Evolutionary conservation across 2,329 filamentous ascomycete genomes (phyloP).

Genomic region (Penicillium sp.): DNA sequence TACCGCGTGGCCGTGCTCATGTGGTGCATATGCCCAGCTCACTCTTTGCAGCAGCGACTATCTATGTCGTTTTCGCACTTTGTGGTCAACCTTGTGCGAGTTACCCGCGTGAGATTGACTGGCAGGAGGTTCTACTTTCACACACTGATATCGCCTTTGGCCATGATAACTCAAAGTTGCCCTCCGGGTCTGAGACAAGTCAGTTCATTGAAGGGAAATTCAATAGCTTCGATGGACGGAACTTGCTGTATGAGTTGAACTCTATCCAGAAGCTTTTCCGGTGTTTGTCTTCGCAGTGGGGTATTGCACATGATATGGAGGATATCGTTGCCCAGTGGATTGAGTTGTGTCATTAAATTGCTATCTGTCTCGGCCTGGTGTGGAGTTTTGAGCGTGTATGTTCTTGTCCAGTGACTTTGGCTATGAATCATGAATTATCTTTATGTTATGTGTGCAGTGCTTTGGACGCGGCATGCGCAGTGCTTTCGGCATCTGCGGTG

Average conservation of each 20-base stretch:
- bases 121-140: constrained; percentile 42
- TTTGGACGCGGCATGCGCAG: no score
- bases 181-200: constrained; percentile 38
- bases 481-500: no score
- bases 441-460: neutral
- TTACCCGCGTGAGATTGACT: constrained; percentile 43
- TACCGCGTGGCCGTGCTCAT: constrained; percentile 48
- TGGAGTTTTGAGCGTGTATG: neutral
- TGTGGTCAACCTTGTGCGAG: constrained; percentile 40
- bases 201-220: constrained; percentile 35
- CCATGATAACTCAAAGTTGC: constrained; percentile 24
- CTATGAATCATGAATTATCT: neutral
- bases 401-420: neutral
- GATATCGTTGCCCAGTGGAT: constrained; percentile 49
- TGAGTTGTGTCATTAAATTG: constrained; percentile 39
- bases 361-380: neutral
- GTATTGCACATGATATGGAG: constrained; percentile 49
- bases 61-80: constrained; percentile 45
- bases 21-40: constrained; percentile 49
- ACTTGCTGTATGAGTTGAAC: constrained; percentile 51
- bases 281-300: constrained; percentile 49
- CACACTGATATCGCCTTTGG: constrained; percentile 31
- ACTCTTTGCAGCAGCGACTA: constrained; percentile 46
- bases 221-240: constrained; percentile 26
- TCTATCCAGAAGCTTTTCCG: constrained; percentile 50